Base-by-base conservation (phyloP, 2,329 filamentous ascomycete species). In the Fusarium piperis region DNA sequence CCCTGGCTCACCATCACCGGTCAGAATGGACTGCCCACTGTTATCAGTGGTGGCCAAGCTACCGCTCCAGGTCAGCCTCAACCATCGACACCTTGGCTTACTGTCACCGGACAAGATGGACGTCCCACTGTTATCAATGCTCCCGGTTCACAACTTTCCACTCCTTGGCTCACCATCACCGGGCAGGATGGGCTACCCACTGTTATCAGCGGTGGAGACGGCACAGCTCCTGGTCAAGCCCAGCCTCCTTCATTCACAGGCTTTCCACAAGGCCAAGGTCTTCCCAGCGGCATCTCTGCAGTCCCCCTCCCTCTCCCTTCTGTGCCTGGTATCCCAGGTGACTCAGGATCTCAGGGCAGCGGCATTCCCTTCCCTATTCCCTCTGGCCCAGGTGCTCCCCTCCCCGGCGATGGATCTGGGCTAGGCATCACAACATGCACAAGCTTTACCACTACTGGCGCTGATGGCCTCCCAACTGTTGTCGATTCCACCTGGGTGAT, bases 401-500 rank as follows among this genome's bases (percentile, higher is more conserved):
- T 62, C 36, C 59, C 73, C 28, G 65, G 62, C 2, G 58, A 32
- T 26, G 59, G 20, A 38, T 20, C 69, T 58, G 59, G 16, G n/a
- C 41, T 46, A 33, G 70, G 62, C 20, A 46, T 75, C 39, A 76
- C 76, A 20, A 77, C 70, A 1, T 76, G 72, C 23, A 71, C 74
- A 11, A 77, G 71, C 20, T 67, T 79, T 48, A 81, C 79, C 15
- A 67, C 81, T 46, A 71, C 76, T 39, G 80, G 80, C 4, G 38
- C 76, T n/a, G 73, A 82, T 65, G 80, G 79, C 7, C 65, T 75
- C 38, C 76, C 79, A 12, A 82, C 80, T 11, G 72, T 81, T 12
- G 65, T 82, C 20, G 78, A 82, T 39, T 81, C 80, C 10, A 79
- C 77, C 16, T 76, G 79, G 74, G 72, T 81, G 20, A 65, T 78